A percentile compares a stretch with the other conserved stretches of the same genome.
These are phyloP conservation scores for Penicillium verrucosum DNA, from an alignment of 2,329 filamentous ascomycete genomes.

Conservation along the genomic window DNA sequence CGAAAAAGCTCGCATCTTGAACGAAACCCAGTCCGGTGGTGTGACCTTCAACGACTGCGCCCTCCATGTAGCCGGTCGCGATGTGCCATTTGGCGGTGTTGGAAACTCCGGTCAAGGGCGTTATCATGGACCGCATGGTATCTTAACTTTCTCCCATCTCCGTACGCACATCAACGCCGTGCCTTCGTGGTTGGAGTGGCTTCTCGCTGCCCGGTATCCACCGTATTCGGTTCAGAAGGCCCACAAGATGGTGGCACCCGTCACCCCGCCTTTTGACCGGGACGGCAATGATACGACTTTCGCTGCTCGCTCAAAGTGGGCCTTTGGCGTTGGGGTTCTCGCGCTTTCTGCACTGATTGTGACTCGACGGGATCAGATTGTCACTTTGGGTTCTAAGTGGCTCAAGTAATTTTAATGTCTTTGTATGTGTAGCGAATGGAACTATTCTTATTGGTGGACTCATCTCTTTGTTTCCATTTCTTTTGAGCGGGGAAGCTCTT, in stretches of 20 bases:
- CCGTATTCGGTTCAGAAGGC: conserved; percentile 18
- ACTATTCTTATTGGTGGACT: background rate
- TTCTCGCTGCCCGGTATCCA: conserved; percentile 17
- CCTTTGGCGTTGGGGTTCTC: conserved; percentile 11
- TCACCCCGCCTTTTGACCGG: conserved; percentile 16
- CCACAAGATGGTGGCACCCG: conserved; percentile 8
- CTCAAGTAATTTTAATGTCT: background rate
- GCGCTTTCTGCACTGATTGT: conserved; percentile 6
- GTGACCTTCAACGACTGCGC: conserved; percentile 52
- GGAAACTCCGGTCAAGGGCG: conserved; percentile 49
- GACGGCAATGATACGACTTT: conserved; percentile 15
- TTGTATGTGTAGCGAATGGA: background rate
- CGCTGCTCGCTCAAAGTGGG: conserved; percentile 9
- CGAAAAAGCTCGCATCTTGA: conserved; percentile 35
- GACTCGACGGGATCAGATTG: background rate
- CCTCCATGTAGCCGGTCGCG: conserved; percentile 44
- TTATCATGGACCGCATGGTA: conserved; percentile 51
- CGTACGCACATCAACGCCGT: conserved; percentile 23
- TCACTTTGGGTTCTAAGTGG: background rate
- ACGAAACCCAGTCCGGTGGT: conserved; percentile 46
- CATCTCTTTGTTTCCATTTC: background rate
- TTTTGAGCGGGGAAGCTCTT: background rate
- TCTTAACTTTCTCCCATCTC: conserved; percentile 40
- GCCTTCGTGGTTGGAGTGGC: conserved; percentile 18
- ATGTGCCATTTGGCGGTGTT: conserved; percentile 51